These are phyloP conservation scores for Smallanthus sonchifolius DNA, from an alignment of 129 eudicot species.

Conservation along the genomic window DNA sequence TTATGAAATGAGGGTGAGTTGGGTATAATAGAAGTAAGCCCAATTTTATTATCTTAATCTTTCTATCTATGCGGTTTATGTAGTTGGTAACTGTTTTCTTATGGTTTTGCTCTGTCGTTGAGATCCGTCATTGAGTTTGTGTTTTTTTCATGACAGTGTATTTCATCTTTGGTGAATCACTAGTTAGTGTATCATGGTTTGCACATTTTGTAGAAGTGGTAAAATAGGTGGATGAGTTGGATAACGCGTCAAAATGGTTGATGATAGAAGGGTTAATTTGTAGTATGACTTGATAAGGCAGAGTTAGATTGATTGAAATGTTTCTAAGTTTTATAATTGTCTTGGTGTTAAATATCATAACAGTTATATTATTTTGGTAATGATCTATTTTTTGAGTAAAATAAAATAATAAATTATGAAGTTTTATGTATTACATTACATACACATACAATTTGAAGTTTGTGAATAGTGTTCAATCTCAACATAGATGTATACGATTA, in stretches of 20 bases:
- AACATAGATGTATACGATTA: too few species aligned
- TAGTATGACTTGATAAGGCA: not conserved
- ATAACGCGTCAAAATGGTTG: not conserved
- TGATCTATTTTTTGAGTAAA: too few species aligned
- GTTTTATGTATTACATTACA: too few species aligned
- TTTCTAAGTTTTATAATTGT: too few species aligned
- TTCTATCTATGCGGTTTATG: slow-evolving; percentile 7
- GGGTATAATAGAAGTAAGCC: slow-evolving; percentile 35
- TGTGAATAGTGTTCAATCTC: too few species aligned
- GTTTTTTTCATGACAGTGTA: not conserved
- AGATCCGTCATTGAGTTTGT: not conserved
- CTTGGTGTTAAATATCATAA: too few species aligned
- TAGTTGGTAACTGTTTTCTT: slow-evolving; percentile 3
- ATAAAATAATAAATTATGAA: too few species aligned
- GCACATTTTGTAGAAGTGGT: not conserved
- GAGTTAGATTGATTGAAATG: too few species aligned
- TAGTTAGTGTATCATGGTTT: not conserved
- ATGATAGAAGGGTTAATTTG: not conserved
- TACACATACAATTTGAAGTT: too few species aligned
- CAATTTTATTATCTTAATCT: slow-evolving; percentile 14
- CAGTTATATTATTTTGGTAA: too few species aligned
- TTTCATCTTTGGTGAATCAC: not conserved
- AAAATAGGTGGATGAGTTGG: not conserved
- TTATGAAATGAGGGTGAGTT: slow-evolving; percentile 37
- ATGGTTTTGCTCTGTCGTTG: not conserved